These are phyloP conservation scores for Metarhizium humberi DNA, from an alignment of 2,329 filamentous ascomycete genomes.

Conservation along the genomic window DNA sequence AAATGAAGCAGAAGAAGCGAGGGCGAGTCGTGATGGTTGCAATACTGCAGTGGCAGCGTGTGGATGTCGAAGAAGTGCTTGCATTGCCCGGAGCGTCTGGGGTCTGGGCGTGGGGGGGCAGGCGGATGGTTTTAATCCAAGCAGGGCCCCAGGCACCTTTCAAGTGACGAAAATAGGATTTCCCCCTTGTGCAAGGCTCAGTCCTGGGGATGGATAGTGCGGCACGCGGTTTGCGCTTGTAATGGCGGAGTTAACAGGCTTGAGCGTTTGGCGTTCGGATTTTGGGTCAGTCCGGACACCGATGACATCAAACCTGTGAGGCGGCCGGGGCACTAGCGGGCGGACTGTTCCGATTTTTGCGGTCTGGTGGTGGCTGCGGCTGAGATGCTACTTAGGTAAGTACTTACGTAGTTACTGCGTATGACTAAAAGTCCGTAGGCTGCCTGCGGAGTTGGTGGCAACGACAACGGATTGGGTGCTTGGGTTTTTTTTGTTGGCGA, in stretches of 20 bases:
- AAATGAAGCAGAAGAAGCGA: slow-evolving; percentile 3
- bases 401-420: no score
- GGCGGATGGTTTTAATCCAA: not conserved
- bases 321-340: not conserved
- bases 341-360: not conserved
- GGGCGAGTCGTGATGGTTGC: not conserved
- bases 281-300: slow-evolving; percentile 10
- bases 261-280: slow-evolving; percentile 4
- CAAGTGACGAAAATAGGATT: no score
- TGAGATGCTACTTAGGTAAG: not conserved
- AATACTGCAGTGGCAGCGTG: not conserved
- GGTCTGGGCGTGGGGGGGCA: not conserved
- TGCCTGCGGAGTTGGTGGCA: no score
- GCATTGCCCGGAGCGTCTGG: not conserved
- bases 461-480: no score
- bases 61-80: not conserved
- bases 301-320: not conserved
- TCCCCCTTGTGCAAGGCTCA: no score
- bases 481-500: no score
- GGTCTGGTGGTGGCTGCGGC: not conserved
- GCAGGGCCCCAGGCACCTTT: no score
- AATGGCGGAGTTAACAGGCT: slow-evolving; percentile 10
- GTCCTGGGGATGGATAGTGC: not conserved
- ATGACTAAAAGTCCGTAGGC: no score
- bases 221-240: slow-evolving; percentile 5